Percentiles rank a stretch among this genome's conserved stretches.
Evolutionary conservation across 2,329 filamentous ascomycete genomes (phyloP).

Genomic region (Trichoderma breve): DNA sequence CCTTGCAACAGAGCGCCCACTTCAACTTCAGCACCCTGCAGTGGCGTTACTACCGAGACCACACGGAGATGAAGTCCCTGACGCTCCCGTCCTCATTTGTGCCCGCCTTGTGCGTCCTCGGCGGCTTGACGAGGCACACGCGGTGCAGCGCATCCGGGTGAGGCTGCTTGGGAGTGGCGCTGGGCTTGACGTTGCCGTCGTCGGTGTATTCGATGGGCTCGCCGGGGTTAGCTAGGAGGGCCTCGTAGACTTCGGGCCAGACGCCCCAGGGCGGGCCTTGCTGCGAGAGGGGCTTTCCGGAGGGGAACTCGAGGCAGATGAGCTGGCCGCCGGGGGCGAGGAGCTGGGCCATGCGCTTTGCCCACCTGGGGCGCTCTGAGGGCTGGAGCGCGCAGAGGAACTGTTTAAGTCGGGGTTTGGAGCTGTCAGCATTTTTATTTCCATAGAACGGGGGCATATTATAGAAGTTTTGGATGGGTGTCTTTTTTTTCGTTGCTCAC

Average conservation of each 20-base stretch:
- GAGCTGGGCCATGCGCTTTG: constrained; percentile 49
- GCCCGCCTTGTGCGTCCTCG: constrained; percentile 49
- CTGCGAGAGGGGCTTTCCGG: constrained; percentile 62
- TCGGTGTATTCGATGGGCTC: constrained; percentile 60
- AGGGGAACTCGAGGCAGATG: constrained; percentile 74
- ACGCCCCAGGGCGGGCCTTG: constrained; percentile 73
- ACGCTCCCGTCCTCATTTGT: constrained; percentile 45
- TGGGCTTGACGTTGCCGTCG: constrained; percentile 44
- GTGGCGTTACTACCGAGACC: constrained; percentile 37
- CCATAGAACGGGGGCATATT: not conserved
- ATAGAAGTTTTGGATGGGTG: not conserved
- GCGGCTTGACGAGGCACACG: constrained; percentile 50
- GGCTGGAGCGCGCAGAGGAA: constrained; percentile 63
- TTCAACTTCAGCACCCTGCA: not conserved
- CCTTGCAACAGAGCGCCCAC: not conserved
- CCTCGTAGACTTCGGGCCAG: constrained; percentile 66
- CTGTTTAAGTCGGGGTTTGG: constrained; percentile 35
- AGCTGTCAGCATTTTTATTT: not conserved
- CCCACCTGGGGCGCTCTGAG: constrained; percentile 52
- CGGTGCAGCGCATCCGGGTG: constrained; percentile 40
- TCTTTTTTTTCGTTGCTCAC: constrained; percentile 38
- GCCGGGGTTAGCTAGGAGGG: constrained; percentile 68
- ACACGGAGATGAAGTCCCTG: constrained; percentile 55
- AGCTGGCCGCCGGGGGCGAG: constrained; percentile 50
- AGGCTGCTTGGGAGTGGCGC: constrained; percentile 24